Evolutionary conservation across 139 green algal species (phyloP).

Genomic region (Limnomonas spitsbergensis): DNA sequence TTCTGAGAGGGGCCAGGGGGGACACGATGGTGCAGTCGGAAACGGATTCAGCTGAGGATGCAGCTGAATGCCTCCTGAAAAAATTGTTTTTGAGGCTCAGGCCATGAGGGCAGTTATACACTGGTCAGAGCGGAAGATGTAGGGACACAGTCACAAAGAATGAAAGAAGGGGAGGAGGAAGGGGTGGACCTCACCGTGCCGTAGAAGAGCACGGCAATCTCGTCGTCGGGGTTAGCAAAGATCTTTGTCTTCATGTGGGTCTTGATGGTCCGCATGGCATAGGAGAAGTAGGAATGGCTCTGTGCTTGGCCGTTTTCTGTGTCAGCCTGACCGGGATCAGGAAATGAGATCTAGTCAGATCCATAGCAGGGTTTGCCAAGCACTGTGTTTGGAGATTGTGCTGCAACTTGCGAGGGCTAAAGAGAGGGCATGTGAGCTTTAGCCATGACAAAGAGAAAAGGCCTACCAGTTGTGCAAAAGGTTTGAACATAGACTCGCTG

Average conservation of each 20-base stretch:
- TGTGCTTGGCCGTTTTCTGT: not conserved
- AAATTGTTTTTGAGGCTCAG: no score
- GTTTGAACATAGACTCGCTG: constrained; percentile 4
- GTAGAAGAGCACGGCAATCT: constrained; percentile 13
- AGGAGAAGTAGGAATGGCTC: constrained; percentile 9
- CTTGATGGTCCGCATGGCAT: not conserved
- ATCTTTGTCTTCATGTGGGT: not conserved
- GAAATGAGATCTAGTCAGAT: no score
- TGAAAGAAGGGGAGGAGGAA: no score
- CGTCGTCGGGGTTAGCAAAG: not conserved
- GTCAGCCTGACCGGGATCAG: no score
- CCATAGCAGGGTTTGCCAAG: not conserved
- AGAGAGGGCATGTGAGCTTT: not conserved
- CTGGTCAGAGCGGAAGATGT: no score
- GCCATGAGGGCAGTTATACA: no score
- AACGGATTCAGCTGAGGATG: no score
- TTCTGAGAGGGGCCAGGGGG: not conserved
- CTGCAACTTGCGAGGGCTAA: not conserved
- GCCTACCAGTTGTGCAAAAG: not conserved
- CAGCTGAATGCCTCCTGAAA: no score
- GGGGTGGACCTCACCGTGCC: constrained; percentile 8
- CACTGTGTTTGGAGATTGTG: not conserved
- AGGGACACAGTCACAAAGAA: no score
- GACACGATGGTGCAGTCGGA: no score
- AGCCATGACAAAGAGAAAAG: not conserved